Percentiles rank a stretch among this genome's conserved stretches.
These are phyloP conservation scores for Tolypocladium capitatum DNA, from an alignment of 2,329 filamentous ascomycete genomes.

Conservation along the genomic window DNA sequence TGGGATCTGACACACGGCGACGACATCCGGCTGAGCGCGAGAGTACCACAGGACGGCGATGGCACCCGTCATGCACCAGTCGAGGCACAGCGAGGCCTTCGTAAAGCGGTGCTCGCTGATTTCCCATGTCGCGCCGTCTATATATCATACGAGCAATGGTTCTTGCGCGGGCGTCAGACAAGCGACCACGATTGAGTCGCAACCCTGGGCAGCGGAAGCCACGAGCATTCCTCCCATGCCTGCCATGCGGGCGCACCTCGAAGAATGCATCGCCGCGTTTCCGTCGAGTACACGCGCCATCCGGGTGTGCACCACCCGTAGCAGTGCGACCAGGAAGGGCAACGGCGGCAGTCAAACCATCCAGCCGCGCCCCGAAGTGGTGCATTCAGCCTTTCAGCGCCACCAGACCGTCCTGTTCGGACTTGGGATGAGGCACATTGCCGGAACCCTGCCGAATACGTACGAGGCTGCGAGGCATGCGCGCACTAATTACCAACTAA, in stretches of 20 bases:
- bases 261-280: neutral
- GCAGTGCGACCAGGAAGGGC: neutral
- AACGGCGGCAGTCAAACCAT: neutral
- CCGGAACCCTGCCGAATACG: neutral
- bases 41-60: neutral
- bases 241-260: too few relatives aligned
- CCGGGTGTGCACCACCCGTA: too few relatives aligned
- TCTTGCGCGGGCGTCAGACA: neutral
- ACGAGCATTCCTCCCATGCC: neutral
- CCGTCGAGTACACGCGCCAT: neutral
- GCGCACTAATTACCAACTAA: neutral
- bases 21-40: neutral
- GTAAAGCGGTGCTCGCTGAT: neutral
- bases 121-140: neutral
- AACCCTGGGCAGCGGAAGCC: neutral
- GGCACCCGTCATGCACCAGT: neutral
- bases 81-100: neutral
- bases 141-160: neutral
- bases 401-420: neutral
- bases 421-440: neutral
- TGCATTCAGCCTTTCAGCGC: neutral
- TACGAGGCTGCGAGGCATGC: neutral
- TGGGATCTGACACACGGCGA: neutral
- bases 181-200: neutral
- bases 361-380: neutral